These are phyloP conservation scores for Phytophthora boehmeriae DNA, from an alignment of 352 stramenopile genomes.

Conservation along the genomic window DNA sequence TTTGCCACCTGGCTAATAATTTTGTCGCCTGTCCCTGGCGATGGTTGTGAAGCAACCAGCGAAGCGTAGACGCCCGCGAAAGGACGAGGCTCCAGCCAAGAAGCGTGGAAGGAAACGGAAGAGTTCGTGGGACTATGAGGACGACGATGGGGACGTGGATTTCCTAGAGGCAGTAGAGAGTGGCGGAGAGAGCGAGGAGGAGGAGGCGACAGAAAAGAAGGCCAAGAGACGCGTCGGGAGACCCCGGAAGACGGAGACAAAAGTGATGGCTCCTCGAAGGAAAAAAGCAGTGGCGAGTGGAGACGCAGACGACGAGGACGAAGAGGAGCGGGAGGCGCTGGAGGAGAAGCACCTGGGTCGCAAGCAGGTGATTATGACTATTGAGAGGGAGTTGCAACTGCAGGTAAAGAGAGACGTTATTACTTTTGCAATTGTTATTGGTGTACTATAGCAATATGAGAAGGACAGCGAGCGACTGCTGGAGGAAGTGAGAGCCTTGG, in stretches of 20 bases:
- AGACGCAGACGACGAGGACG: constrained; percentile 18
- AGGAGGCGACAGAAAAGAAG: constrained; percentile 22
- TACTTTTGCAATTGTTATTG: too few species aligned
- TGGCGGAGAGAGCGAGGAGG: constrained; percentile 22
- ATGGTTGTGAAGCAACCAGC: constrained; percentile 1
- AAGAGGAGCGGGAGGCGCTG: constrained; percentile 14
- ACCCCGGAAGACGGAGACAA: constrained; percentile 16
- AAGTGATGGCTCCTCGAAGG: constrained; percentile 12
- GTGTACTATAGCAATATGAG: constrained; percentile 66
- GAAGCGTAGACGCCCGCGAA: constrained; percentile 10
- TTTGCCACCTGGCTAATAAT: neutral
- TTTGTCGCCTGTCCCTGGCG: neutral
- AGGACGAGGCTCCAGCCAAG: constrained; percentile 12
- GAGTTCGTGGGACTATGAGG: constrained; percentile 38
- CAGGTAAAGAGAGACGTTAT: too few species aligned
- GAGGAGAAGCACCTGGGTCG: constrained; percentile 58
- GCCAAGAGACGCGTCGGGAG: constrained; percentile 22
- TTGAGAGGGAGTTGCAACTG: too few species aligned
- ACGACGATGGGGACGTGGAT: constrained; percentile 34
- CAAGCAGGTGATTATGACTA: constrained; percentile 37
- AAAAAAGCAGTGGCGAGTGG: constrained; percentile 14
- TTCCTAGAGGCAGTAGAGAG: constrained; percentile 24
- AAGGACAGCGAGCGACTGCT: constrained; percentile 69
- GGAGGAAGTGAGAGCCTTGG: constrained; percentile 59
- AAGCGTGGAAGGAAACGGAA: constrained; percentile 25